Evolutionary conservation across 192 early-diverging fungal species (phyloP), one percentile per base, ranked within the genome.

Genomic region (Funneliformis mosseae): DNA sequence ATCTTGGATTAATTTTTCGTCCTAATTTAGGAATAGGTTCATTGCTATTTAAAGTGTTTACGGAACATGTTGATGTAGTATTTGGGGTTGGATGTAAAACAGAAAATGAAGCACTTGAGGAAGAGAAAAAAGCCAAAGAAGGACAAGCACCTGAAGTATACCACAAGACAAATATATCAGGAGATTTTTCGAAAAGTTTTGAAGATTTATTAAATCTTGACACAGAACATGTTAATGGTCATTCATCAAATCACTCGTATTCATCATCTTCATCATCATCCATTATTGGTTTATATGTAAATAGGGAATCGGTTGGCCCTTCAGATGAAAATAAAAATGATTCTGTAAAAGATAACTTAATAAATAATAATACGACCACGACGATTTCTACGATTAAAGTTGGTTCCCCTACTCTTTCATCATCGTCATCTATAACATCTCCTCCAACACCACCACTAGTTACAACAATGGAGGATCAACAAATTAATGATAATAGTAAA

Each of bases 1-100:
- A 92, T 61, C 78, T 92, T 21, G 91, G 86, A 4, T 83, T 92
- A 2, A 88, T 92, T 9, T 92, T 92, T 82, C 87, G 86, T n/a
- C 91, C 91, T 6, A 90, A 87, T 5, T 76, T 92, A 6, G 84
- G 85, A 14, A 86, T 92, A 42, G 85, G 88, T 14, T 86, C 87
- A 73, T 75, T 86, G 21, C 70, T 92, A 21, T 92, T 92, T 60
- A 83, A 86, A 28, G 84, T 86, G 5, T 85, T 91, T 68, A 81
- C 90, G 3, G 85, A 85, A 28, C 39, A 77, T 63, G 21, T 77
- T 23, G 76, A 77, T 39, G 41, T 77, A 21, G 76, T 77, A 28
- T 77, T 77, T 77, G 76, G 50, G 23, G 25, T 18, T 21, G 60
- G 61, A 25, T 77, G 76, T 42, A 42, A 63, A 25, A 39, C 16